phyloP scores from a whole-genome alignment of 1,139 yeast species.

The Blastobotrys elegans region DNA sequence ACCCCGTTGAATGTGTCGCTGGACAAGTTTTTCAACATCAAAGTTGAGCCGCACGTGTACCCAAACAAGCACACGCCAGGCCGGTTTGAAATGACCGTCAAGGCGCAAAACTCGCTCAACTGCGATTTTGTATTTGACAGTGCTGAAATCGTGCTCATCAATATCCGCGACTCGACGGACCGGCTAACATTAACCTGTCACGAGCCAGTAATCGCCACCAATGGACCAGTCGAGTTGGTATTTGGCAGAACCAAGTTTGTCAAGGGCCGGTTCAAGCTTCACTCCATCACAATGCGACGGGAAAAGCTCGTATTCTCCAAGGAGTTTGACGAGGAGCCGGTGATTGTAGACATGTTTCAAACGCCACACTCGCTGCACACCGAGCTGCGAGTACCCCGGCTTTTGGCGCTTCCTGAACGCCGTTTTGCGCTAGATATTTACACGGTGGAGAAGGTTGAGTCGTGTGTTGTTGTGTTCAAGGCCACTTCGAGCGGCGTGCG shows the following conservation, averaged over 20 bases:
- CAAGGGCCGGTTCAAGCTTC: constrained; percentile 28
- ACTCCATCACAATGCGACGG: constrained; percentile 22
- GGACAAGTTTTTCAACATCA: constrained; percentile 20
- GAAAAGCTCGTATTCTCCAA: constrained; percentile 27
- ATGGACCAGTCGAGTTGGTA: not conserved
- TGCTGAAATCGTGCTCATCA: constrained; percentile 14
- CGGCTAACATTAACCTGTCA: not conserved
- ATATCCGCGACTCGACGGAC: constrained; percentile 9
- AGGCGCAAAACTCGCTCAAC: not conserved
- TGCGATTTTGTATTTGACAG: constrained; percentile 18
- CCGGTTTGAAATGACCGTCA: not conserved
- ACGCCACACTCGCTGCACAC: constrained; percentile 24
- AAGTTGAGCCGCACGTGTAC: constrained; percentile 21
- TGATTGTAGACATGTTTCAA: constrained; percentile 22
- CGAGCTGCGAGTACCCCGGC: constrained; percentile 18
- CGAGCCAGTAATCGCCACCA: not conserved
- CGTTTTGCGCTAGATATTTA: constrained; percentile 19
- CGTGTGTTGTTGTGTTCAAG: constrained; percentile 17
- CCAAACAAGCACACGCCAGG: constrained; percentile 5
- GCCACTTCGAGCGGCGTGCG: constrained; percentile 19
- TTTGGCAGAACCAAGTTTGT: constrained; percentile 18
- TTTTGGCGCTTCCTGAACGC: constrained; percentile 21
- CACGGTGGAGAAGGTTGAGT: constrained; percentile 15
- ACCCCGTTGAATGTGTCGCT: constrained; percentile 16
- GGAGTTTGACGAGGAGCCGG: constrained; percentile 20